Evolutionary conservation across 768 basidiomycete genomes (phyloP).

Genomic region (Hericium coralloides): DNA sequence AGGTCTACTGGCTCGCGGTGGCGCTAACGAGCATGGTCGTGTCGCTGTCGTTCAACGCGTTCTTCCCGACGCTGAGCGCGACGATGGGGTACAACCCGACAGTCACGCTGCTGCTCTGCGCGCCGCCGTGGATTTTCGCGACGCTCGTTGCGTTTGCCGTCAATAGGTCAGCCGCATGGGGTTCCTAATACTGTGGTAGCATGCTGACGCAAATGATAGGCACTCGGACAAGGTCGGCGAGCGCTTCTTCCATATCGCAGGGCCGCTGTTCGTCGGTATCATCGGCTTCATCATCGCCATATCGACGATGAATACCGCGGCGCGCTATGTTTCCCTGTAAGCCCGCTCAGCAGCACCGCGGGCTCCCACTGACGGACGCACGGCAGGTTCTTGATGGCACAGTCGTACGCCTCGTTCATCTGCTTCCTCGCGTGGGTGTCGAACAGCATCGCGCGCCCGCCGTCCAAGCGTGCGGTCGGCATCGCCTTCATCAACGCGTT

Average conservation of each 20-base stretch:
- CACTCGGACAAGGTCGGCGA: constrained; percentile 69
- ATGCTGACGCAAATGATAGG: constrained; percentile 20
- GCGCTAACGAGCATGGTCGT: constrained; percentile 52
- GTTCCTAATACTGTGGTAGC: neutral
- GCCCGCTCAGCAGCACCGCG: constrained; percentile 8
- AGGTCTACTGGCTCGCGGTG: constrained; percentile 75
- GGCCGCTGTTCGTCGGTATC: constrained; percentile 47
- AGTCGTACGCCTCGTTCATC: constrained; percentile 64
- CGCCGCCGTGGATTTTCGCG: constrained; percentile 67
- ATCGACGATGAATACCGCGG: constrained; percentile 48
- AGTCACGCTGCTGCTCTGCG: constrained; percentile 63
- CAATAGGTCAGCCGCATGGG: constrained; percentile 31
- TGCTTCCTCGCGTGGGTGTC: constrained; percentile 47
- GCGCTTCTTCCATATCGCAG: constrained; percentile 56
- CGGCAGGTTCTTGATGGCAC: constrained; percentile 63
- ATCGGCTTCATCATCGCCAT: constrained; percentile 60
- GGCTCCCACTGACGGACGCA: neutral
- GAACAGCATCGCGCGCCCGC: constrained; percentile 58
- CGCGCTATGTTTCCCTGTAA: constrained; percentile 58
- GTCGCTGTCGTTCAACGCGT: constrained; percentile 68
- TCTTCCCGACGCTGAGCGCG: constrained; percentile 67
- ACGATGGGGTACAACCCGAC: constrained; percentile 66
- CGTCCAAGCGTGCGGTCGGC: constrained; percentile 76
- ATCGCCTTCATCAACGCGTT: constrained; percentile 76
- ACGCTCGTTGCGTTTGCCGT: constrained; percentile 44